These are phyloP conservation scores for Colletotrichum lentis DNA, from an alignment of 2,329 filamentous ascomycete species.

Conservation along the genomic window DNA sequence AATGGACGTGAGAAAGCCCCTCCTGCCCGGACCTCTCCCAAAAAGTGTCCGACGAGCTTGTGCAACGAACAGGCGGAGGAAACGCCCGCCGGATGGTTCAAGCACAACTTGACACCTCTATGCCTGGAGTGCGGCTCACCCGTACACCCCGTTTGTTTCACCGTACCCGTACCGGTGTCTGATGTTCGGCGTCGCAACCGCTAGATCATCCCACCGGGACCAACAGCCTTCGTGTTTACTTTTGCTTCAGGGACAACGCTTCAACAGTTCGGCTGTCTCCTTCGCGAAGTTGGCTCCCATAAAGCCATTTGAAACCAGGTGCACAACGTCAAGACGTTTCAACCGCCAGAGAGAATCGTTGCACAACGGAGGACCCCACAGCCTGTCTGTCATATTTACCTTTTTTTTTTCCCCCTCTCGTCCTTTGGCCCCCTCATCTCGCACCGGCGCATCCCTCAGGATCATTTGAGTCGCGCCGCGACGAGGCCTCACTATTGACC, in stretches of 20 bases:
- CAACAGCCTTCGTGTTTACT: not conserved
- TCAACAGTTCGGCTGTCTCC: not conserved
- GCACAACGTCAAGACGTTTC: conserved; percentile 2
- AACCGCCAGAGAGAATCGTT: not conserved
- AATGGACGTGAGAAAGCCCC: not conserved
- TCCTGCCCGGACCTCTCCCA: conserved; percentile 10
- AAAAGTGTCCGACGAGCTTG: not conserved
- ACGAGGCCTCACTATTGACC: not conserved
- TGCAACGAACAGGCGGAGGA: not conserved
- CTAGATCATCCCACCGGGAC: conserved; percentile 8
- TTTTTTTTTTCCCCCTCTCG: not conserved
- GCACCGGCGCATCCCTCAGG: not conserved
- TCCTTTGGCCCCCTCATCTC: not conserved
- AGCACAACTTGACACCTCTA: not conserved
- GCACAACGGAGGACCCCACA: not conserved
- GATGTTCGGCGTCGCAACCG: conserved; percentile 18
- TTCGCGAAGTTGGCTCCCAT: not conserved
- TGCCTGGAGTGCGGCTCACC: not conserved
- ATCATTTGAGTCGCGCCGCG: not conserved
- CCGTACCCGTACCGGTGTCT: not conserved
- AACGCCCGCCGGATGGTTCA: not conserved
- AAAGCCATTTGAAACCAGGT: not conserved
- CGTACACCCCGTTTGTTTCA: not conserved
- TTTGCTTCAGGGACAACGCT: not conserved
- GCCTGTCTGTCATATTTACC: not conserved